Evolutionary conservation across 306 rosid species (phyloP), one percentile per base, ranked within the genome.

Genomic region (Prunus davidiana): DNA sequence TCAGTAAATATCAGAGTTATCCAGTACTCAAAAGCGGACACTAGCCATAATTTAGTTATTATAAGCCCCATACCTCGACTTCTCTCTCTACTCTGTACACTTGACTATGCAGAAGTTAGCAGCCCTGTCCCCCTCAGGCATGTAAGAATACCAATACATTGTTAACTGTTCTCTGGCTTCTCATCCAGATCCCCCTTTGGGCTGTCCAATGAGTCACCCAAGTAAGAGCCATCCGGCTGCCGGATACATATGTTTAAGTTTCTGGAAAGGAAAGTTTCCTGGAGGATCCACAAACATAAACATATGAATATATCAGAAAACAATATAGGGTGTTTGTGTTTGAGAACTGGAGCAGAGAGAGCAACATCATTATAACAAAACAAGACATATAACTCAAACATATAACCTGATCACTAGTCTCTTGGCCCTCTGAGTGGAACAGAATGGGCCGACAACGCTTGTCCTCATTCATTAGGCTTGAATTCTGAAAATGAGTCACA

Each of bases 381-480:
- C 3, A 12, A 66, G 38, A 72, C 56, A 16, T 43, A 73, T 10
- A 38, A 75, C n/a, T 63, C 56, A 30, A 79, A 73, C 25, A 65
- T 58, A 27, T 78, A 78, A 93, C 98, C 97, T 90, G 92, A 73
- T 90, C 89, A 60, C 76, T 64, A 63, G 87, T 84, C 64, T 90
- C 96, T 86, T 87, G 93, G 80, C 97, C 97, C 84, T 88, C 98
- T 41, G 90, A 90, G 78, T 89, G 96, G 71, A 93, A 93, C 72
- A 93, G 93, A 79, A 91, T 93, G 8, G 97, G 98, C 71, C 97
- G 88, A 76, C 98, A 93, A 69, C 91, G 87, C 84, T 93, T 93
- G 82, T 93, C 98, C 84, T 93, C 98, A 72, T 90, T 91, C 98
- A 91, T 91, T 71, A 91, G 84, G 84, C 98, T 93, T 61, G 97